Evolutionary conservation across 2,329 filamentous ascomycete species (phyloP), one percentile per base, ranked within the genome.

Genomic region (Aspergillus spinulosporus): DNA sequence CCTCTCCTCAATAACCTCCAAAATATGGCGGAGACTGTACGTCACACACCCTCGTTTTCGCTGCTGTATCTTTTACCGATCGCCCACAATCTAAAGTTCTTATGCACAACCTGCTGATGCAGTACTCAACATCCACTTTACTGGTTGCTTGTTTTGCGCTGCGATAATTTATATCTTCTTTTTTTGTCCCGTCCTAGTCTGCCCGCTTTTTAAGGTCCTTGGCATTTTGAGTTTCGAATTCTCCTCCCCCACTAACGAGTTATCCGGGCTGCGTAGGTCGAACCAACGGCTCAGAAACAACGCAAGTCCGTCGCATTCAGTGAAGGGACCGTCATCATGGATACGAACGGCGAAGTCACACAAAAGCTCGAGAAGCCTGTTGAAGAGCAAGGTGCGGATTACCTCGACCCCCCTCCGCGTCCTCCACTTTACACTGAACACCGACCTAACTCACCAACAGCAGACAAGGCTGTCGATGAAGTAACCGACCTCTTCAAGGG

Each of bases 231-330:
- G 26, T 53, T 39, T 52, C 9, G 37, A 46, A 53, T 47, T 11
- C 34, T 52, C 42, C 45, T 57, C 43, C 49, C 51, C 58, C 50
- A 67, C 69, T 73, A 65, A 72, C 72, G 57, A 63, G 48, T 56
- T 55, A 43, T 62, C 59, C 65, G 63, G 52, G 39, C 12, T 53
- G 46, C 59, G 80, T 75, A 78, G 68, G 72, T 76, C 62, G 64
- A 74, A 59, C 66, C 74, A 37, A 64, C 72, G 58, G 82, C 87
- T 68, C 83, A 84, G 72, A 92, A 89, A 76, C 86, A 88, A 70
- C 89, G 92, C 78, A 96, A 97, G 80, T 95, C 91, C 46, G 93
- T 97, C 70, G 88, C 92, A 63, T 97, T 97, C 76, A 92, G 88
- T 73, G 89, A 94, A 76, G 90, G 90, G 70, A 85, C 90, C 68